Evolutionary conservation across 2,329 filamentous ascomycete genomes (phyloP), one percentile per base, ranked within the genome.

Genomic region (Sporothrix inflata): DNA sequence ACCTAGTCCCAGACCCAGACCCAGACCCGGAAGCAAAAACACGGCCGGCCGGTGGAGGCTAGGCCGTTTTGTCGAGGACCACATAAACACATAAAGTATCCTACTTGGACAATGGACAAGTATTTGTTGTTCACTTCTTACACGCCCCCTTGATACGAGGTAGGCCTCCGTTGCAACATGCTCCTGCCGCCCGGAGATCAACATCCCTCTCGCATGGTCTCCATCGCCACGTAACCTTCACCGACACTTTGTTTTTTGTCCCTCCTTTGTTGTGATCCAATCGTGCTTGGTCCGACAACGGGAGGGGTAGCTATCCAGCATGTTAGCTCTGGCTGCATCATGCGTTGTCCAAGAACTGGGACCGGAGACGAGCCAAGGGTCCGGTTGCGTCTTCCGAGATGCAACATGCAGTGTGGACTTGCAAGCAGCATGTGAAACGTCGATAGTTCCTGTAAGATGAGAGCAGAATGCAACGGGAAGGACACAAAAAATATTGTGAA

Each of bases 171-270:
- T 11, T 30, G 16, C 16, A 27, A 2, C 11, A 55, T 16, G 45
- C 53, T 57, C 53, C 53, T 34, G 53, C 27, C 19, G 55, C 30
- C 30, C 55, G 27, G 55, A 61, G 60, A 45, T 45, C 60, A 65
- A 65, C 60, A 45, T 65, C 2, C 27, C 40, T 45, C 60, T 27
- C 42, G 60, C 38, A 42, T 63, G n/a, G 60, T 45, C 60, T 65
- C 38, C 38, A 45, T 27, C 60, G 38, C 57, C n/a, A 34, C 38
- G 60, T 65, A 45, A 19, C 60, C 60, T 65, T 65, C 60, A 65
- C 60, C 60, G 60, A 65, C 60, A 65, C 60, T 65, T 65, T 65
- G 38, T 45, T 1, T 9, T 4, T 4, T 49, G 24, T 45, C 24
- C n/a, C n/a, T n/a, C n/a, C n/a, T 45, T 67, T 42, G 24, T 21